A percentile compares a stretch with the other conserved stretches of the same genome.
Conservation (phyloP, 2,329 filamentous ascomycete species). For the Colletotrichum acutatum region DNA sequence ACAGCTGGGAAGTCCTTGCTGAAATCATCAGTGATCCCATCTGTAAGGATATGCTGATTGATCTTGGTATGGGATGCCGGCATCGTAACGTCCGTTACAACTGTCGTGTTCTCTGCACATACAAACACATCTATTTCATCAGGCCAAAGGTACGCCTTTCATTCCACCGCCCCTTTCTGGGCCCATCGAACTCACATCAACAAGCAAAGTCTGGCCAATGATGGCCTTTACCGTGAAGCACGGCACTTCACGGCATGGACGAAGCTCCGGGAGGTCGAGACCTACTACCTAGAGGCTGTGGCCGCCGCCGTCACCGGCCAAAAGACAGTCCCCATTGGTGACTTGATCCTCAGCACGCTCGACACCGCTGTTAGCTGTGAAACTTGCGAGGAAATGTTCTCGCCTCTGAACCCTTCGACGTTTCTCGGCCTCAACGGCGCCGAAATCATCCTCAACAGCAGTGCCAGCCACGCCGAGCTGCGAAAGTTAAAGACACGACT, state of each 20-base stretch:
- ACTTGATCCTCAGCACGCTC: constrained; percentile 49
- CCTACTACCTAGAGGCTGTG: background rate
- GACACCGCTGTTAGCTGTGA: constrained; percentile 49
- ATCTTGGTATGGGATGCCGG: constrained; percentile 72
- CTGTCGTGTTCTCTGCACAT: constrained; percentile 53
- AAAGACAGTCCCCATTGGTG: constrained; percentile 52
- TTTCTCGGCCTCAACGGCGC: constrained; percentile 1
- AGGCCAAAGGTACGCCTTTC: constrained; percentile 69
- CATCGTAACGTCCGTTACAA: constrained; percentile 51
- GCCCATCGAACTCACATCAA: background rate
- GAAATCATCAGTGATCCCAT: constrained; percentile 69
- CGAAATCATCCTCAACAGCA: constrained; percentile 40
- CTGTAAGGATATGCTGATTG: constrained; percentile 73
- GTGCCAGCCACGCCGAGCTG: constrained; percentile 58
- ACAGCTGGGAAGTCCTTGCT: constrained; percentile 71
- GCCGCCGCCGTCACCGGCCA: constrained; percentile 24
- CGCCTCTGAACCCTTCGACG: constrained; percentile 44
- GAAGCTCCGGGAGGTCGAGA: constrained; percentile 42
- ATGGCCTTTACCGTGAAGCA: constrained; percentile 52
- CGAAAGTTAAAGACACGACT: constrained; percentile 74
- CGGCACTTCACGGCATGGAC: constrained; percentile 55
- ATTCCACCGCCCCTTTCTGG: background rate
- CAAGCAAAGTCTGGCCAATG: constrained; percentile 44
- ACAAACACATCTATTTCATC: constrained; percentile 77
- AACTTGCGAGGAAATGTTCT: constrained; percentile 52